Evolutionary conservation across 2,329 filamentous ascomycete genomes (phyloP).

Genomic region (Phialophora macrospora): DNA sequence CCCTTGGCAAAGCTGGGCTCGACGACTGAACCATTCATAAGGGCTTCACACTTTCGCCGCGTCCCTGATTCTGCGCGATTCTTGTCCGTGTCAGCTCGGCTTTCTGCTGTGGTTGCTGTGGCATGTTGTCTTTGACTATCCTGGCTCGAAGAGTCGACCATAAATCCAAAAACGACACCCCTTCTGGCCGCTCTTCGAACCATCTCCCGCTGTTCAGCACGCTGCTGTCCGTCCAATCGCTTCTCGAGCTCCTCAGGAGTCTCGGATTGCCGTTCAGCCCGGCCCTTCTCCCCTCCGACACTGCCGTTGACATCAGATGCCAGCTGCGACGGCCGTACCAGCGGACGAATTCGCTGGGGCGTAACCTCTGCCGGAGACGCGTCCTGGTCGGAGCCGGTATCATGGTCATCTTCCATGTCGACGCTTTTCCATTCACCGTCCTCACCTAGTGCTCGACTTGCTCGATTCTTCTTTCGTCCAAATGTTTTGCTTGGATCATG

Average conservation of each 20-base stretch:
- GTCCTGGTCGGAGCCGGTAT: slow-evolving; percentile 1
- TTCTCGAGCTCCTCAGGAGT: slow-evolving; percentile 26
- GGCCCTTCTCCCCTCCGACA: slow-evolving; percentile 61
- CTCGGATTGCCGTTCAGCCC: slow-evolving; percentile 55
- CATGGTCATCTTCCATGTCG: slow-evolving; percentile 48
- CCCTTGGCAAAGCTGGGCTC: slow-evolving; percentile 67
- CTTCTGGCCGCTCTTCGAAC: slow-evolving; percentile 35
- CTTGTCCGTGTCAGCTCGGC: background rate
- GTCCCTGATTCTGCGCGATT: background rate
- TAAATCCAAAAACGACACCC: slow-evolving; percentile 32
- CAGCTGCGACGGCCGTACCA: slow-evolving; percentile 49
- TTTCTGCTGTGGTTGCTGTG: background rate
- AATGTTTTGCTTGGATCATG: slow-evolving; percentile 14
- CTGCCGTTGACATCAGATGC: slow-evolving; percentile 61
- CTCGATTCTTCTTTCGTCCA: slow-evolving; percentile 46
- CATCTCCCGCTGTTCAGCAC: slow-evolving; percentile 36
- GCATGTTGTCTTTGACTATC: background rate
- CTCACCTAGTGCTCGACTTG: slow-evolving; percentile 47
- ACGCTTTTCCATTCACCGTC: slow-evolving; percentile 51
- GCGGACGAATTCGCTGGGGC: slow-evolving; percentile 37
- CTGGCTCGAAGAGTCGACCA: slow-evolving; percentile 7
- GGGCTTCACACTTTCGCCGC: slow-evolving; percentile 60
- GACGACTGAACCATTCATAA: slow-evolving; percentile 63
- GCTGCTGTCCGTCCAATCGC: slow-evolving; percentile 32
- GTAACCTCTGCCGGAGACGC: background rate